A percentile compares a stretch with the other conserved stretches of the same genome.
These are phyloP conservation scores for Macrotyloma uniflorum DNA, from an alignment of 306 rosid species.

Conservation along the genomic window DNA sequence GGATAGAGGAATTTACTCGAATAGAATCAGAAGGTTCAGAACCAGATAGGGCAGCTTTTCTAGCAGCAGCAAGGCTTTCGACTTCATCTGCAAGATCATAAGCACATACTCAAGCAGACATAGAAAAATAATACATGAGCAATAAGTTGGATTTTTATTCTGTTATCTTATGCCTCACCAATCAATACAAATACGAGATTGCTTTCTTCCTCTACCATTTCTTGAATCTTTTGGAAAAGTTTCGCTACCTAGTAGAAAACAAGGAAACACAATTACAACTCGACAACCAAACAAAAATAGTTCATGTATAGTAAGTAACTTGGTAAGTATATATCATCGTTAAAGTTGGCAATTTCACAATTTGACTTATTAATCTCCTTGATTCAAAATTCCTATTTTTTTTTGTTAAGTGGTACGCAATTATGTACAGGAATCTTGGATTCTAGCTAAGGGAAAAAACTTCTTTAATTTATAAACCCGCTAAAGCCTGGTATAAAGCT, in stretches of 20 bases:
- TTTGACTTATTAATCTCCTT: conserved; percentile 5
- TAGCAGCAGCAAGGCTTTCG: conserved; percentile 96
- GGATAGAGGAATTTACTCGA: conserved; percentile 63
- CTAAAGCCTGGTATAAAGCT: background rate
- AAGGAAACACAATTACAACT: conserved; percentile 15
- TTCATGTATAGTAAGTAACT: background rate
- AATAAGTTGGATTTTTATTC: conserved; percentile 33
- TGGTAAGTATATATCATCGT: background rate
- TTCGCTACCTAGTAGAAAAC: conserved; percentile 75
- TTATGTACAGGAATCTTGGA: background rate
- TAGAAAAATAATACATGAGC: conserved; percentile 34
- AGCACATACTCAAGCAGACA: conserved; percentile 33
- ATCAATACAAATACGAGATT: conserved; percentile 98
- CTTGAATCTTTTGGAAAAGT: conserved; percentile 92
- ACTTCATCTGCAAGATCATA: conserved; percentile 84
- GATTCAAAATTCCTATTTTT: conserved; percentile 9
- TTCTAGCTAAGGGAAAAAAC: background rate
- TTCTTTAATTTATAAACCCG: background rate
- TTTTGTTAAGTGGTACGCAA: conserved; percentile 3
- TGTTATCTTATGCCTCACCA: conserved; percentile 63
- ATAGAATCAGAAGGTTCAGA: conserved; percentile 99
- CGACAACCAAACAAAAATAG: conserved; percentile 17
- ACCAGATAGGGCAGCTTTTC: conserved; percentile 97
- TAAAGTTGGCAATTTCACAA: background rate
- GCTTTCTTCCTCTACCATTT: conserved; percentile 83